phyloP scores from a whole-genome alignment of 768 basidiomycete genomes.

The Suillus brevipes region DNA sequence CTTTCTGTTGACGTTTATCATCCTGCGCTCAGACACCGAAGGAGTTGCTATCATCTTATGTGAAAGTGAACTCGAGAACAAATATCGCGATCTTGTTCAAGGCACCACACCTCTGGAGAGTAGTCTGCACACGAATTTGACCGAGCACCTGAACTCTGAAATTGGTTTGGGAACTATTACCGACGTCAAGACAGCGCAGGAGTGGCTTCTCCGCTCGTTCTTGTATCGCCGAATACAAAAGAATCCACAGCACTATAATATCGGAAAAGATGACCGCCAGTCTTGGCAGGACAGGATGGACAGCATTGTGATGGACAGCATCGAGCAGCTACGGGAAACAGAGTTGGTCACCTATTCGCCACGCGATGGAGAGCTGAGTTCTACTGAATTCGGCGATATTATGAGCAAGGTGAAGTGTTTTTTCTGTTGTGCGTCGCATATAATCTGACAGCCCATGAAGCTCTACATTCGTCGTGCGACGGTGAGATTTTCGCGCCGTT shows the following conservation, averaged over 20 bases:
- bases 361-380: slow-evolving; percentile 45
- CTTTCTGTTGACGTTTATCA: slow-evolving; percentile 3
- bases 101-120: slow-evolving; percentile 84
- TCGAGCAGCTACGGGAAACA: slow-evolving; percentile 58
- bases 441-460: slow-evolving; percentile 36
- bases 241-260: slow-evolving; percentile 78
- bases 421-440: slow-evolving; percentile 3
- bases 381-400: slow-evolving; percentile 79
- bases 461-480: slow-evolving; percentile 75
- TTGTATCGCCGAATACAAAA: slow-evolving; percentile 81
- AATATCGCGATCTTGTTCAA: slow-evolving; percentile 68
- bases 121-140: slow-evolving; percentile 75
- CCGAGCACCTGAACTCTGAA: slow-evolving; percentile 94
- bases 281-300: slow-evolving; percentile 74
- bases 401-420: slow-evolving; percentile 71
- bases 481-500: slow-evolving; percentile 36
- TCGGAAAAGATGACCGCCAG: slow-evolving; percentile 54
- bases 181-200: slow-evolving; percentile 63
- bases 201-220: slow-evolving; percentile 86
- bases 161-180: slow-evolving; percentile 85
- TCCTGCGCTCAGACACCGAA: slow-evolving; percentile 60
- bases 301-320: slow-evolving; percentile 68
- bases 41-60: slow-evolving; percentile 85
- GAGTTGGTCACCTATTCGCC: slow-evolving; percentile 54
- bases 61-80: slow-evolving; percentile 66